Percentiles rank a stretch among this genome's conserved stretches.
phyloP scores from a whole-genome alignment of 306 rosid genomes.

The Trifolium subterraneum region DNA sequence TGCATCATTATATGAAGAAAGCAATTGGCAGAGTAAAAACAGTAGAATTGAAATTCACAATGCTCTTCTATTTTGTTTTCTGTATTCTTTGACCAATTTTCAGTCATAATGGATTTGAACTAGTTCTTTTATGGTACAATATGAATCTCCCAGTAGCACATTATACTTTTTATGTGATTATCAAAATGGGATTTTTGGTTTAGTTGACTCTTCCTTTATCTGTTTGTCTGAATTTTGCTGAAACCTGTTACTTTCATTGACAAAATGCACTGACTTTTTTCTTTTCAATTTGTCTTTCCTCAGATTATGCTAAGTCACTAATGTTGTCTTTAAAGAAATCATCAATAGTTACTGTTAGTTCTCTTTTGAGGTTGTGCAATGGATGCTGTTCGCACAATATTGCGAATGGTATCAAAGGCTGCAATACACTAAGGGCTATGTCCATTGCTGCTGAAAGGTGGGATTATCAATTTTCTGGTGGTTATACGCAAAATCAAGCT shows the following conservation, averaged over 20 bases:
- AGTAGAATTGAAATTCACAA: not conserved
- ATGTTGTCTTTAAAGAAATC: slow-evolving; percentile 45
- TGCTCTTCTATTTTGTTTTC: not conserved
- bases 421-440: slow-evolving; percentile 44
- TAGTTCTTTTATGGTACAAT: not conserved
- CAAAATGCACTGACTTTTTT: not conserved
- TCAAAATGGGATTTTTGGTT: not conserved
- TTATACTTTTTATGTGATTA: not conserved
- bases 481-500: slow-evolving; percentile 41
- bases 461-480: slow-evolving; percentile 42
- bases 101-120: not conserved
- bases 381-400: slow-evolving; percentile 10
- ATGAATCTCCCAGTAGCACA: not conserved
- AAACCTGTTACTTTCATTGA: not conserved
- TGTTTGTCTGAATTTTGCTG: not conserved
- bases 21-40: not conserved
- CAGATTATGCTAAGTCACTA: slow-evolving; percentile 18
- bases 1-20: not conserved
- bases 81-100: not conserved
- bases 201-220: not conserved
- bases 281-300: slow-evolving; percentile 1
- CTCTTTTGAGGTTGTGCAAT: slow-evolving; percentile 35
- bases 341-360: slow-evolving; percentile 35
- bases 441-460: slow-evolving; percentile 53
- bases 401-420: slow-evolving; percentile 26